Evolutionary conservation across 495 filamentous ascomycete genomes (phyloP).

Genomic region (Hyaloscypha variabilis): DNA sequence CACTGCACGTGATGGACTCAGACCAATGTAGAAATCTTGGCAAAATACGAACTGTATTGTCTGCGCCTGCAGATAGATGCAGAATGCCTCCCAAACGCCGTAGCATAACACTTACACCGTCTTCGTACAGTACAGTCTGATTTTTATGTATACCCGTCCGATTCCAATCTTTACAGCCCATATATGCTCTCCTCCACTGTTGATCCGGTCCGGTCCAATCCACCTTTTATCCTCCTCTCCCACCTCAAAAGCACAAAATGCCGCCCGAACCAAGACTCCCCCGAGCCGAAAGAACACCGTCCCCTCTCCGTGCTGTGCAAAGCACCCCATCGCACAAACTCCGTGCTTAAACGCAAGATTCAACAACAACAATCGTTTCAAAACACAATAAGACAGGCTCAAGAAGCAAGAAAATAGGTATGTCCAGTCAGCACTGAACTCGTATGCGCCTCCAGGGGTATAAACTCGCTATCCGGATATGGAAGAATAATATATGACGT

Average conservation of each 20-base stretch:
- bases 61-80: slow-evolving; percentile 13
- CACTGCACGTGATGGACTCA: slow-evolving; percentile 17
- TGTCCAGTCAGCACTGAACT: slow-evolving; percentile 3
- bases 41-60: slow-evolving; percentile 4
- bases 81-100: slow-evolving; percentile 15
- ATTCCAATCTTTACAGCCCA: slow-evolving; percentile 12
- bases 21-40: background rate
- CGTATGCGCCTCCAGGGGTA: slow-evolving; percentile 21
- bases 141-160: slow-evolving; percentile 19
- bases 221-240: slow-evolving; percentile 23
- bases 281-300: background rate
- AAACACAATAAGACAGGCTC: slow-evolving; percentile 1
- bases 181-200: slow-evolving; percentile 10
- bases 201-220: slow-evolving; percentile 7
- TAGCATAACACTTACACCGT: slow-evolving; percentile 15
- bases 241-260: slow-evolving; percentile 27
- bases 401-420: slow-evolving; percentile 12
- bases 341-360: slow-evolving; percentile 20
- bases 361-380: slow-evolving; percentile 2
- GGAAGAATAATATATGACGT: slow-evolving; percentile 10
- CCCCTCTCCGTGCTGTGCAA: background rate
- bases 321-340: slow-evolving; percentile 14
- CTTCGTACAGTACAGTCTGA: slow-evolving; percentile 29
- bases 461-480: slow-evolving; percentile 4
- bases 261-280: background rate